phyloP scores from a whole-genome alignment of 345 rosid species.

The Eucalyptus dawsonii region DNA sequence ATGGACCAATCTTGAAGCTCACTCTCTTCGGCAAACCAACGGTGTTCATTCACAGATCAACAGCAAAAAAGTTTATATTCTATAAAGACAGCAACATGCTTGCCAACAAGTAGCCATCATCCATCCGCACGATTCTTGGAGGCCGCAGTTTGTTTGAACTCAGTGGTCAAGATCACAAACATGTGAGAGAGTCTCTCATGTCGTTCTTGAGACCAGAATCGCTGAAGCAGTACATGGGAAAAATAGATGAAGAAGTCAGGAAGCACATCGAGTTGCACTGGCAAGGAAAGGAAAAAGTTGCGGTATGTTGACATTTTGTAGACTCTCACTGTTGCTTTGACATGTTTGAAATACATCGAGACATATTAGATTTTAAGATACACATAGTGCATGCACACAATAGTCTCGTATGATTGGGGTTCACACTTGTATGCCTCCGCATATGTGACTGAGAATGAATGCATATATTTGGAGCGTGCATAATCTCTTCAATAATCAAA shows the following conservation, averaged over 20 bases:
- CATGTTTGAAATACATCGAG: background rate
- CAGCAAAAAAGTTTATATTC: constrained; percentile 40
- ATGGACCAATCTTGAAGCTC: constrained; percentile 41
- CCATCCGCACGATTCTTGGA: constrained; percentile 15
- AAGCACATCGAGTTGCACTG: constrained; percentile 24
- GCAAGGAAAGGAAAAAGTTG: constrained; percentile 27
- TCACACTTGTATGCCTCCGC: background rate
- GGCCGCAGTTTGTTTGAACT: constrained; percentile 18
- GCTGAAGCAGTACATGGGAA: constrained; percentile 29
- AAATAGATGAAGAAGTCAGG: constrained; percentile 34
- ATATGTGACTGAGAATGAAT: background rate
- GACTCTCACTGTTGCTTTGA: background rate
- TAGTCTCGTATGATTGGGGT: background rate
- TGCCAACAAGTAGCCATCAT: constrained; percentile 14
- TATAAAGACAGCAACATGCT: constrained; percentile 8
- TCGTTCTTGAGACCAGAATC: constrained; percentile 41
- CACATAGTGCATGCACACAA: background rate
- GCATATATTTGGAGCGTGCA: accelerated
- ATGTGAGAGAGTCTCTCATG: background rate
- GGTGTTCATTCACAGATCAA: constrained; percentile 27
- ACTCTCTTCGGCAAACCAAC: constrained; percentile 31
- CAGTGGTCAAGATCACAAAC: constrained; percentile 23
- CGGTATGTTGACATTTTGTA: background rate
- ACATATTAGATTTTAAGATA: background rate
- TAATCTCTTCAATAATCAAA: too few species aligned